These are phyloP conservation scores for Breviolum minutum DNA, from an alignment of 73 alveolate species.

Conservation along the genomic window DNA sequence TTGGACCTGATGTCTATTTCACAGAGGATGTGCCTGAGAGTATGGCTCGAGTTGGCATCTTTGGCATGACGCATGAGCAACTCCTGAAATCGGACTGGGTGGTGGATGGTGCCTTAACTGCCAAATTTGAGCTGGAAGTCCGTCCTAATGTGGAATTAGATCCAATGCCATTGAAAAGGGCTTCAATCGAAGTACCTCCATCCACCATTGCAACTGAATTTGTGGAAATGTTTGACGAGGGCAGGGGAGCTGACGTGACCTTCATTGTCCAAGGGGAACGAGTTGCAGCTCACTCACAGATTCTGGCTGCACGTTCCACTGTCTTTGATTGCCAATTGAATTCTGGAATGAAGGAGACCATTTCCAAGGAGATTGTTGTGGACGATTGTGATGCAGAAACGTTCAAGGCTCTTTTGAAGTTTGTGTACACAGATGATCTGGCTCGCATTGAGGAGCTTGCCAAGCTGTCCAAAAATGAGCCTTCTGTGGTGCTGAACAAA, in stretches of 20 bases:
- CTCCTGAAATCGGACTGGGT: conserved; percentile 30
- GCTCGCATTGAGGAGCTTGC: conserved; percentile 2
- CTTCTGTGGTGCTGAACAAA: not conserved
- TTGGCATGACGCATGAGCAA: conserved; percentile 55
- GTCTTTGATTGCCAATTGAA: conserved; percentile 45
- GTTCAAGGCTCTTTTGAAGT: conserved; percentile 27
- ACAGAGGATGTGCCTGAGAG: not conserved
- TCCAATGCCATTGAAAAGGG: conserved; percentile 53
- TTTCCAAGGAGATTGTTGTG: conserved; percentile 46
- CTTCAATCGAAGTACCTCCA: conserved; percentile 21
- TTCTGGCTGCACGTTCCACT: conserved; percentile 46
- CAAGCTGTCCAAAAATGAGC: not conserved
- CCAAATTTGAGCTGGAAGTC: conserved; percentile 54
- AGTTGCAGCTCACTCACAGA: conserved; percentile 31
- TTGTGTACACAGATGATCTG: conserved; percentile 12
- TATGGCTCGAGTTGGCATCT: conserved; percentile 2
- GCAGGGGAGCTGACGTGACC: conserved; percentile 8
- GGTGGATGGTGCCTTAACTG: conserved; percentile 74
- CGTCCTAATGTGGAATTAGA: conserved; percentile 82
- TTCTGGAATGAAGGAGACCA: conserved; percentile 58
- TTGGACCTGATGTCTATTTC: conserved; percentile 52
- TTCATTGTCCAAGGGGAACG: conserved; percentile 40
- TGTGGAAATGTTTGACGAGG: not conserved
- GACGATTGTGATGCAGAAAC: conserved; percentile 24
- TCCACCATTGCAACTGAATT: conserved; percentile 4